A percentile compares a stretch with the other conserved stretches of the same genome.
phyloP scores from a whole-genome alignment of 176 grass and related monocot species.

The Triticum dicoccoides region DNA sequence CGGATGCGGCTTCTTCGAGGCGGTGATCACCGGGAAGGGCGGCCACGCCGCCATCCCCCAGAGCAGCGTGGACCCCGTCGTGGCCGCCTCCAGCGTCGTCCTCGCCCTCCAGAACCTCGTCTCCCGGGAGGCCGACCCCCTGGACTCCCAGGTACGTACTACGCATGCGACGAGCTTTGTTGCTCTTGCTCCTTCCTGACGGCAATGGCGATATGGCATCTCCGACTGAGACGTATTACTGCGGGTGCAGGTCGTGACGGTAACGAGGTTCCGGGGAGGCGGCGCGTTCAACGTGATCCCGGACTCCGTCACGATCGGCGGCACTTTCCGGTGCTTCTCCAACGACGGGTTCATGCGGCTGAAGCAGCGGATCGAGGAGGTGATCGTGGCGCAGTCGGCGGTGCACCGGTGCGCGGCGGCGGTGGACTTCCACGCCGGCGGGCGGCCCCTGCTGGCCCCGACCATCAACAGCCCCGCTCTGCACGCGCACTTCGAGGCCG shows the following conservation, averaged over 20 bases:
- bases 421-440: constrained; percentile 49
- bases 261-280: constrained; percentile 71
- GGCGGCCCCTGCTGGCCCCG: constrained; percentile 49
- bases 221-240: background rate
- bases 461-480: constrained; percentile 59
- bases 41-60: constrained; percentile 81
- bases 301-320: constrained; percentile 76
- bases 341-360: constrained; percentile 64
- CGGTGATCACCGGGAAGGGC: constrained; percentile 75
- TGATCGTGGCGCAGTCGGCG: constrained; percentile 71
- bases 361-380: constrained; percentile 80
- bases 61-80: constrained; percentile 68
- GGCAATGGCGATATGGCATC: background rate
- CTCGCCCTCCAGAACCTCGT: constrained; percentile 81
- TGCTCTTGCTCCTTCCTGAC: background rate
- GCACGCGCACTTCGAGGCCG: constrained; percentile 60
- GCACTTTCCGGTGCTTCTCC: constrained; percentile 90
- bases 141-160: constrained; percentile 60
- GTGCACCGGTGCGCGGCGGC: constrained; percentile 73
- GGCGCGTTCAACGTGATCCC: constrained; percentile 85
- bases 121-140: constrained; percentile 84
- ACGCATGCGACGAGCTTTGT: no score
- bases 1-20: constrained; percentile 89
- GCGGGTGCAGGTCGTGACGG: constrained; percentile 66
- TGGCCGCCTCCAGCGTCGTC: constrained; percentile 82